Percentiles rank a stretch among this genome's conserved stretches.
Evolutionary conservation across 306 rosid genomes (phyloP).

Genomic region (Quillaja saponaria): DNA sequence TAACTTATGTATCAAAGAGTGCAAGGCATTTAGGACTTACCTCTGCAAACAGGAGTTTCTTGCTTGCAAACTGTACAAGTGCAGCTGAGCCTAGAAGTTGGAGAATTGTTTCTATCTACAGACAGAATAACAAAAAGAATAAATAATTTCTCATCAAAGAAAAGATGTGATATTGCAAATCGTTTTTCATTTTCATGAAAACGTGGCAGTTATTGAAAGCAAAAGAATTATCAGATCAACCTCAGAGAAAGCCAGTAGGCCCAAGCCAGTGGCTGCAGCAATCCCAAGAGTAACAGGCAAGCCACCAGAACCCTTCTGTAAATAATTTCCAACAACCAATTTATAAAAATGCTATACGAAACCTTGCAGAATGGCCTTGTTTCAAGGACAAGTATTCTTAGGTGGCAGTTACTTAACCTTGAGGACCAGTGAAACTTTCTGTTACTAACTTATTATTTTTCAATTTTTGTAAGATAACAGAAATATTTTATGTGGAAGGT

Average conservation of each 20-base stretch:
- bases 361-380: not conserved
- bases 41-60: constrained; percentile 85
- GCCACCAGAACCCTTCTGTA: constrained; percentile 68
- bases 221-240: constrained; percentile 38
- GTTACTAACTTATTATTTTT: not conserved
- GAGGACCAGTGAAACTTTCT: not conserved
- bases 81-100: constrained; percentile 89
- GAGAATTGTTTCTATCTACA: constrained; percentile 84
- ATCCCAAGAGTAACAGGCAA: constrained; percentile 59
- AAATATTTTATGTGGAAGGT: too few relatives aligned
- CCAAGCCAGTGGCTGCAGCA: constrained; percentile 75
- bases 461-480: not conserved
- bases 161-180: constrained; percentile 3
- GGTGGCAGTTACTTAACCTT: not conserved
- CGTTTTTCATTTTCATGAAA: not conserved
- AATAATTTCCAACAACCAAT: constrained; percentile 22
- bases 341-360: constrained; percentile 5
- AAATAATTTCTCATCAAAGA: constrained; percentile 11
- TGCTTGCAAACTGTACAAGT: constrained; percentile 75
- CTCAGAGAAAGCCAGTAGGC: constrained; percentile 72
- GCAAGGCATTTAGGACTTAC: constrained; percentile 34
- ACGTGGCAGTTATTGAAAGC: not conserved
- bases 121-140: constrained; percentile 15
- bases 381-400: not conserved
- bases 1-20: not conserved